Evolutionary conservation across 139 green algal species (phyloP).

Genomic region (Chlorella vulgaris): DNA sequence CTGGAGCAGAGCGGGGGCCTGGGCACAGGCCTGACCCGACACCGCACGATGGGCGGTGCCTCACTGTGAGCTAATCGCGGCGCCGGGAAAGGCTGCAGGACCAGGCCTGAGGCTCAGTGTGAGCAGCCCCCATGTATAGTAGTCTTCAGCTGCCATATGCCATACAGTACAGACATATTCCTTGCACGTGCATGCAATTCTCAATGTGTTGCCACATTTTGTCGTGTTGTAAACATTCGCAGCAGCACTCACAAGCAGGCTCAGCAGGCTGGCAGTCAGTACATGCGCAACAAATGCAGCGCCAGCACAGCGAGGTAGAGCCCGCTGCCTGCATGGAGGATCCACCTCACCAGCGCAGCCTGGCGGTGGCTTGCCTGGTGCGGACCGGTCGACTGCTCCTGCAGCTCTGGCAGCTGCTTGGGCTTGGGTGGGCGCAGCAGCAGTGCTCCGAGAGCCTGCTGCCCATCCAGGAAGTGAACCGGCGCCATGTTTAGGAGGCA

Average conservation of each 20-base stretch:
- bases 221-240: no score
- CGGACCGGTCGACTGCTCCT: no score
- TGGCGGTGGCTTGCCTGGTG: no score
- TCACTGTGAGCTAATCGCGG: background rate
- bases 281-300: background rate
- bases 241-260: no score
- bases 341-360: constrained; percentile 3
- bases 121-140: no score
- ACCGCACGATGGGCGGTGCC: constrained; percentile 15
- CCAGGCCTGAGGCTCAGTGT: no score
- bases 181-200: no score
- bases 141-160: no score
- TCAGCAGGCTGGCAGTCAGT: no score
- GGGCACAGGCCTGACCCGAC: constrained; percentile 51
- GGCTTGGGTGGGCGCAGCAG: background rate
- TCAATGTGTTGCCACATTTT: no score
- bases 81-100: no score
- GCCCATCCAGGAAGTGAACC: constrained; percentile 50
- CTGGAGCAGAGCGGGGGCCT: constrained; percentile 65
- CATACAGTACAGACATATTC: no score
- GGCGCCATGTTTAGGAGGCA: constrained; percentile 60
- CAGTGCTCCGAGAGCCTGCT: constrained; percentile 37
- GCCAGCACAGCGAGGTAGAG: constrained; percentile 3
- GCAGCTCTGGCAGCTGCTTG: background rate
- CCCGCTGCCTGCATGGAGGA: constrained; percentile 21